These are phyloP conservation scores for Globisporangium yorkense DNA, from an alignment of 352 stramenopile genomes.

Conservation along the genomic window DNA sequence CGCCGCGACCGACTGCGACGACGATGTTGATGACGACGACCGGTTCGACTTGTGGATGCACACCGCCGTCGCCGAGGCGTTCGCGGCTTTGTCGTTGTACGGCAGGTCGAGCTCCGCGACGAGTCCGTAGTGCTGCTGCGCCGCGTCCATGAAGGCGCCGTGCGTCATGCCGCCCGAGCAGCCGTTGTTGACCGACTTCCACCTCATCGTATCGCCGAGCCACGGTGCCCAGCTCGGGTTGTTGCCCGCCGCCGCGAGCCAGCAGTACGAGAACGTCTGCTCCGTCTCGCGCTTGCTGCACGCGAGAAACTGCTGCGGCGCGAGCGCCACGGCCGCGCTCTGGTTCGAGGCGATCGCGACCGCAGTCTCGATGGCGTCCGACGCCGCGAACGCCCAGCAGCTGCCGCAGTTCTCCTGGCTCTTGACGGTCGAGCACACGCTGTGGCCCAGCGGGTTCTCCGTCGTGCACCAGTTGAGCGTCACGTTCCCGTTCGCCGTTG, in stretches of 20 bases:
- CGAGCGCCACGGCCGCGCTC: constrained; percentile 50
- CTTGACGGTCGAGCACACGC: constrained; percentile 68
- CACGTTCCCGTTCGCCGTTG: constrained; percentile 3
- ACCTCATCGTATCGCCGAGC: constrained; percentile 59
- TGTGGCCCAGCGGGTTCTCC: constrained; percentile 53
- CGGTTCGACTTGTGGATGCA: constrained; percentile 25
- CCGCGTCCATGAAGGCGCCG: constrained; percentile 68
- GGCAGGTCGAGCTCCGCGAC: constrained; percentile 67
- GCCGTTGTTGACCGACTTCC: constrained; percentile 70
- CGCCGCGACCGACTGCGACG: too few relatives aligned
- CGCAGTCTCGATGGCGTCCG: constrained; percentile 73
- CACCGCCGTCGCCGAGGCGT: constrained; percentile 6
- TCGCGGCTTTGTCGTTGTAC: constrained; percentile 29
- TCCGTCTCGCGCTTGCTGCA: constrained; percentile 61
- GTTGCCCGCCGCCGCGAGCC: constrained; percentile 21
- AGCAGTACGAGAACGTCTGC: constrained; percentile 76
- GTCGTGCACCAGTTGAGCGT: constrained; percentile 66
- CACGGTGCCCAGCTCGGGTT: constrained; percentile 35
- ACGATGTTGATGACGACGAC: constrained; percentile 13
- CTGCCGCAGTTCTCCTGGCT: constrained; percentile 76
- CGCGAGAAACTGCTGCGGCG: constrained; percentile 68
- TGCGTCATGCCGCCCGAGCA: constrained; percentile 82
- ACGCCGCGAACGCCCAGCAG: constrained; percentile 74
- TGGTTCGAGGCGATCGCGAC: constrained; percentile 62
- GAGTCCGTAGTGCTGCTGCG: constrained; percentile 48